These are phyloP conservation scores for Trichophaea hybrida DNA, from an alignment of 2,329 filamentous ascomycete species.

Conservation along the genomic window DNA sequence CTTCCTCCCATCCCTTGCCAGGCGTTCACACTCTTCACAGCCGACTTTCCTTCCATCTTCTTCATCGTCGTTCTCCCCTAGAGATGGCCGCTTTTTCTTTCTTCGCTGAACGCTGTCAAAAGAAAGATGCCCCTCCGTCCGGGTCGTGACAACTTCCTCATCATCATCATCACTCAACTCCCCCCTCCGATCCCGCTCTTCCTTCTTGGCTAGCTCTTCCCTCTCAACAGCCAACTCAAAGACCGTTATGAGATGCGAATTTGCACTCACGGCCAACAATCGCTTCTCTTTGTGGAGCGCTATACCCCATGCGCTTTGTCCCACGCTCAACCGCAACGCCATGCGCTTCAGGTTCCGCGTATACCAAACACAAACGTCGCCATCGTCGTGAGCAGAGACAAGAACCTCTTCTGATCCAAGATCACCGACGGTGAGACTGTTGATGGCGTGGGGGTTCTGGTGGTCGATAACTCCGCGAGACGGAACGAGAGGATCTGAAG, in stretches of 20 bases:
- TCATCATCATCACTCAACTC: not conserved
- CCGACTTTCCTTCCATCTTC: not conserved
- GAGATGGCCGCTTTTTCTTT: not conserved
- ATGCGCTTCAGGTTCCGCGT: constrained; percentile 34
- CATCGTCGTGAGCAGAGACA: constrained; percentile 55
- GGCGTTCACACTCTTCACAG: not conserved
- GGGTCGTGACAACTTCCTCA: constrained; percentile 3
- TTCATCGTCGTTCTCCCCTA: constrained; percentile 13
- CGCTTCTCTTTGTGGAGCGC: constrained; percentile 69
- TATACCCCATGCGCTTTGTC: constrained; percentile 72
- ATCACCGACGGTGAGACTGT: constrained; percentile 53
- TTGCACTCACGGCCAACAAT: constrained; percentile 73
- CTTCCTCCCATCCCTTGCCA: not conserved
- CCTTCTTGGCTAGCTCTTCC: constrained; percentile 3
- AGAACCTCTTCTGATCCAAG: constrained; percentile 57
- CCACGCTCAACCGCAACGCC: constrained; percentile 49
- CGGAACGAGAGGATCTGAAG: constrained; percentile 32
- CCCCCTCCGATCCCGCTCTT: not conserved
- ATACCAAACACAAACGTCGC: constrained; percentile 59
- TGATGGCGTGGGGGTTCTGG: constrained; percentile 46
- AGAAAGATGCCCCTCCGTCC: not conserved
- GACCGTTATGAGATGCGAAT: constrained; percentile 46
- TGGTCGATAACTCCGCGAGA: constrained; percentile 43
- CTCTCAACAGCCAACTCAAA: constrained; percentile 44
- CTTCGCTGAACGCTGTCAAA: constrained; percentile 3